Percentiles rank a stretch among this genome's conserved stretches.
Conservation (phyloP, 768 basidiomycete species). For the Psilocybe cubensis region DNA sequence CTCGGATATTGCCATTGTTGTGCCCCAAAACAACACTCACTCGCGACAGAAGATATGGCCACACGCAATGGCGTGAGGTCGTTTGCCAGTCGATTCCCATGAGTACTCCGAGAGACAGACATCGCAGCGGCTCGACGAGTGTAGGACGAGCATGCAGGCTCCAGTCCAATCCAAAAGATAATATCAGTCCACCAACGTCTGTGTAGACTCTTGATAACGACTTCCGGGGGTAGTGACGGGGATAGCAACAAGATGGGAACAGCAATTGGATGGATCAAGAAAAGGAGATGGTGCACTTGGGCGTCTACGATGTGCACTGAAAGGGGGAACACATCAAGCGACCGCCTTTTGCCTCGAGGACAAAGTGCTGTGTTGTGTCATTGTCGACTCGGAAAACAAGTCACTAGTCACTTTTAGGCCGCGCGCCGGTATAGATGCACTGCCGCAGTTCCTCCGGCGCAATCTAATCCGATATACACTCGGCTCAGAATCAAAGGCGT, state of each 20-base stretch:
- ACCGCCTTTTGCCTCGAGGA: conserved; percentile 3
- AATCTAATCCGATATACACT: not conserved
- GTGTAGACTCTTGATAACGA: too few species aligned
- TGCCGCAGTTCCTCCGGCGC: not conserved
- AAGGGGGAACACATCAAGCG: too few species aligned
- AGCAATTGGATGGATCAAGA: too few species aligned
- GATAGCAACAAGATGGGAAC: too few species aligned
- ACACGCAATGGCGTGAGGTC: conserved; percentile 75
- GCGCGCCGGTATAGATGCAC: not conserved
- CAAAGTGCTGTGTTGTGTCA: not conserved
- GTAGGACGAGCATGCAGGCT: conserved; percentile 55
- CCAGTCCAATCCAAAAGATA: not conserved
- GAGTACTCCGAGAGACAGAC: conserved; percentile 72
- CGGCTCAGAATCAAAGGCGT: not conserved
- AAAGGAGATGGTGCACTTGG: too few species aligned
- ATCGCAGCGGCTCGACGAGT: conserved; percentile 75
- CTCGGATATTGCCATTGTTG: too few species aligned
- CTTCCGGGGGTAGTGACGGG: not conserved
- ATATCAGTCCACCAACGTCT: not conserved
- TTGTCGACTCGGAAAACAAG: too few species aligned
- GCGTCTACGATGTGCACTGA: too few species aligned
- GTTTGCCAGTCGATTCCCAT: conserved; percentile 49
- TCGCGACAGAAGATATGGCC: conserved; percentile 76
- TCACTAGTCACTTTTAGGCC: not conserved
- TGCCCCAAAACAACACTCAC: conserved; percentile 55